Evolutionary conservation across 768 basidiomycete genomes (phyloP), one percentile per base, ranked within the genome.

Genomic region (Gloeostereum incarnatum): DNA sequence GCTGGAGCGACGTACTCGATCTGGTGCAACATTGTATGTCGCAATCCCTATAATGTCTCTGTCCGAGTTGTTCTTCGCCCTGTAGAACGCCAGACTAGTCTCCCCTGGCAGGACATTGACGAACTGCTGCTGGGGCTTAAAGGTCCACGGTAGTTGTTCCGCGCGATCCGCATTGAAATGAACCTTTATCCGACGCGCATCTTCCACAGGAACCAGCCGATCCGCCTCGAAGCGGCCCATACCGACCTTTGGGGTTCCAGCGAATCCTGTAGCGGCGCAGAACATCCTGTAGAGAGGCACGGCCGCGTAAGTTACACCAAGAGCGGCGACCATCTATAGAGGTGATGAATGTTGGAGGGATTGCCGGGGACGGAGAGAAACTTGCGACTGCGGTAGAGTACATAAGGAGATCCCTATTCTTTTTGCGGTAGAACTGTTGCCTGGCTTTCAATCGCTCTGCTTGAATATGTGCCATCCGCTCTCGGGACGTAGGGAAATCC

Each of bases 21-120:
- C 88, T n/a, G 96, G 96, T 0, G 93, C 94, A 45, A 97, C 94
- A 59, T 98, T 99, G 57, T 99, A 99, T 4, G 96, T 98, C 23
- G 93, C 94, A 56, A 99, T 98, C 1, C 96, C 96, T 51, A 99
- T 93, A 38, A 99, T 76, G 54, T 98, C 96, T 47, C 83, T 68
- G 34, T 78, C 63, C 7, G 86, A 81, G 34, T 66, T 73, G 51
- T 99, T 99, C 61, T 73, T 88, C 5, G 94, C 94, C 34, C 73
- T 89, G 59, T 98, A 99, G 56, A 99, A 99, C 7, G 96, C 96
- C 43, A 99, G 62, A 42, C 87, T 89, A 2, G 92, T 91, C 66
- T 99, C 96, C 8, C 96, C 96, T 1, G 91, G 96, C 24, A 96
- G 67, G 4, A 98, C 93, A 21, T 70, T 80, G 22, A 99, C 89